Evolutionary conservation across 2,329 filamentous ascomycete species (phyloP).

Genomic region (Colletotrichum tabaci): DNA sequence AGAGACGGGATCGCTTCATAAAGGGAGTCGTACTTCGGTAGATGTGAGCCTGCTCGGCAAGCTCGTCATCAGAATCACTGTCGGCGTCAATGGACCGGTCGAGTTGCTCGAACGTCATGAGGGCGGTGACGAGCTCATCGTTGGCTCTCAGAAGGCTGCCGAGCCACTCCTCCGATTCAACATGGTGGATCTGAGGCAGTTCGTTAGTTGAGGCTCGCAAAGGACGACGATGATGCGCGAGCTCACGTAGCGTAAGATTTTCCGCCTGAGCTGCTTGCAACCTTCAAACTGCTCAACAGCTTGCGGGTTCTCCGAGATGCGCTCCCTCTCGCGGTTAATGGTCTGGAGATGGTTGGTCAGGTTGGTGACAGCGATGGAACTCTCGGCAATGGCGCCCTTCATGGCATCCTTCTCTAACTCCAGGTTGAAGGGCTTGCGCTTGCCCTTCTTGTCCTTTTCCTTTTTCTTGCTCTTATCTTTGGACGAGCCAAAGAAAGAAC

Average conservation of each 20-base stretch:
- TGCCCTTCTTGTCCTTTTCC: slow-evolving; percentile 69
- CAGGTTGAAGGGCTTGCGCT: slow-evolving; percentile 81
- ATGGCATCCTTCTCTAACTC: slow-evolving; percentile 91
- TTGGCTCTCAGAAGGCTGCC: slow-evolving; percentile 94
- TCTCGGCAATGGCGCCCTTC: slow-evolving; percentile 88
- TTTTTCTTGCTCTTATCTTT: slow-evolving; percentile 64
- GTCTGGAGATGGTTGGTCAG: slow-evolving; percentile 88
- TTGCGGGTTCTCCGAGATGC: slow-evolving; percentile 86
- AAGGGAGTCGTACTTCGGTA: slow-evolving; percentile 66
- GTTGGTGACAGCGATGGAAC: slow-evolving; percentile 92
- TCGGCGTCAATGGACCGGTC: slow-evolving; percentile 87
- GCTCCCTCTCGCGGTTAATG: slow-evolving; percentile 90
- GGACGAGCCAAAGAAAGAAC: slow-evolving; percentile 59
- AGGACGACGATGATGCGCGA: background rate
- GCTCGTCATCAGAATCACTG: slow-evolving; percentile 78
- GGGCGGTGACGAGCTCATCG: slow-evolving; percentile 91
- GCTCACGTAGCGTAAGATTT: slow-evolving; percentile 85
- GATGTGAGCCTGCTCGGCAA: slow-evolving; percentile 76
- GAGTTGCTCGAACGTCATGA: slow-evolving; percentile 95
- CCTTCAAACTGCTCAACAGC: slow-evolving; percentile 85
- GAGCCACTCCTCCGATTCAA: slow-evolving; percentile 92
- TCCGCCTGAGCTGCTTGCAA: slow-evolving; percentile 88
- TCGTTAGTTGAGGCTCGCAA: slow-evolving; percentile 43
- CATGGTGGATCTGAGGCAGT: slow-evolving; percentile 79
- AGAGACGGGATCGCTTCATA: slow-evolving; percentile 3